phyloP scores from a whole-genome alignment of 495 filamentous ascomycete genomes.

The Echria macrotheca region DNA sequence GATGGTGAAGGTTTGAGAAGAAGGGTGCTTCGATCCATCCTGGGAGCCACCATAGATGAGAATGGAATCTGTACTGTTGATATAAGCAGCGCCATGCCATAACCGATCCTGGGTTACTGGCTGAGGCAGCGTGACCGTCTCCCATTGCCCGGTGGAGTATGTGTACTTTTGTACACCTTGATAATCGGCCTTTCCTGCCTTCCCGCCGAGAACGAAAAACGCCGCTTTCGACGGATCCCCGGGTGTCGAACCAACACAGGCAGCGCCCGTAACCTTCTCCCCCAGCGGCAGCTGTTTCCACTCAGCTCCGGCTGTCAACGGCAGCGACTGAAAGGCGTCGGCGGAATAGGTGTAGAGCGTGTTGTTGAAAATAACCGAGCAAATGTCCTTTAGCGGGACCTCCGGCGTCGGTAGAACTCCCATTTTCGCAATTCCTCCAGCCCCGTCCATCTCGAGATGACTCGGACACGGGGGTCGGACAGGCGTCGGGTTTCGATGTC shows the following conservation, averaged over 20 bases:
- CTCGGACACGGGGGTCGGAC: no score
- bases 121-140: slow-evolving; percentile 50
- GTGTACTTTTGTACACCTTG: slow-evolving; percentile 78
- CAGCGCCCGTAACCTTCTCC: slow-evolving; percentile 63
- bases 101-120: slow-evolving; percentile 61
- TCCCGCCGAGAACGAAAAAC: slow-evolving; percentile 83
- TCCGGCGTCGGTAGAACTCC: slow-evolving; percentile 60
- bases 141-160: slow-evolving; percentile 73
- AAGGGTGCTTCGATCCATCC: slow-evolving; percentile 46
- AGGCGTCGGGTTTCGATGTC: slow-evolving; percentile 6
- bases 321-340: slow-evolving; percentile 68
- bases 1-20: slow-evolving; percentile 73
- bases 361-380: slow-evolving; percentile 75
- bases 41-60: slow-evolving; percentile 76
- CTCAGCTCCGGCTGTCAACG: slow-evolving; percentile 57
- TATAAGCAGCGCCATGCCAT: slow-evolving; percentile 70
- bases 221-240: slow-evolving; percentile 47
- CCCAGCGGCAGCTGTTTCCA: slow-evolving; percentile 65
- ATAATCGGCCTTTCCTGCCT: slow-evolving; percentile 50
- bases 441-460: neutral
- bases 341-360: slow-evolving; percentile 82
- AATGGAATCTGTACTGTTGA: slow-evolving; percentile 64
- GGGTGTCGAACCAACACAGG: slow-evolving; percentile 67
- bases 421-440: slow-evolving; percentile 42
- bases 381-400: slow-evolving; percentile 63